phyloP scores from a whole-genome alignment of 2,329 filamentous ascomycete species.

The Cladorrhinum sp. region DNA sequence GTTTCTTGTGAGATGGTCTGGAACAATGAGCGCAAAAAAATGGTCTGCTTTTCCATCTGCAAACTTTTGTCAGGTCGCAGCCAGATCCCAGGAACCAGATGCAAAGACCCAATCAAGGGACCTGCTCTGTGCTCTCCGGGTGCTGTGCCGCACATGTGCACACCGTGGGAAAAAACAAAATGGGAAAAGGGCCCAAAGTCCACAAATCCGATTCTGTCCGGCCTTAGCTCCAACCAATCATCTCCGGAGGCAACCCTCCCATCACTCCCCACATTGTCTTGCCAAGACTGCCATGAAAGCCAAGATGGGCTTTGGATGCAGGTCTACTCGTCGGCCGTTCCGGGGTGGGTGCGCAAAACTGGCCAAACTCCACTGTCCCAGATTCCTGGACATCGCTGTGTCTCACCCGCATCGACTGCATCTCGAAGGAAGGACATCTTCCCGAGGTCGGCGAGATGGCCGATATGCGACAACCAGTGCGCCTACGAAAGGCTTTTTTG shows the following conservation, averaged over 20 bases:
- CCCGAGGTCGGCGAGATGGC: background rate
- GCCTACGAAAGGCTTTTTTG: background rate
- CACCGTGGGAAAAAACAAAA: too few relatives aligned
- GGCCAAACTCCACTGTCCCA: background rate
- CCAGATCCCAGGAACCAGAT: background rate
- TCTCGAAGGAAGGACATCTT: background rate
- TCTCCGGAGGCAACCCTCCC: background rate
- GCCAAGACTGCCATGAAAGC: background rate
- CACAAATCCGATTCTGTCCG: background rate
- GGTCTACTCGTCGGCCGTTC: background rate
- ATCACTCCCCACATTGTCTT: background rate
- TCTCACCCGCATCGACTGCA: background rate
- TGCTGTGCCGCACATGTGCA: background rate
- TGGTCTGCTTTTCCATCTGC: slow-evolving; percentile 1
- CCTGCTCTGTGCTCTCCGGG: background rate
- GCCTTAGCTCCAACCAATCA: background rate
- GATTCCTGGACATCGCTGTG: background rate
- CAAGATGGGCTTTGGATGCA: background rate
- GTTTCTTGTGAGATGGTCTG: slow-evolving; percentile 4
- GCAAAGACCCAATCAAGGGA: too few relatives aligned
- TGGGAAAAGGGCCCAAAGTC: background rate
- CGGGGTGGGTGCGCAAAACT: background rate
- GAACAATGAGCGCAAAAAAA: background rate
- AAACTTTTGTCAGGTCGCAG: background rate
- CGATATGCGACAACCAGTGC: slow-evolving; percentile 1